These are phyloP conservation scores for Peniophora sp. DNA, from an alignment of 1,284 basidiomycete genomes.

Conservation along the genomic window DNA sequence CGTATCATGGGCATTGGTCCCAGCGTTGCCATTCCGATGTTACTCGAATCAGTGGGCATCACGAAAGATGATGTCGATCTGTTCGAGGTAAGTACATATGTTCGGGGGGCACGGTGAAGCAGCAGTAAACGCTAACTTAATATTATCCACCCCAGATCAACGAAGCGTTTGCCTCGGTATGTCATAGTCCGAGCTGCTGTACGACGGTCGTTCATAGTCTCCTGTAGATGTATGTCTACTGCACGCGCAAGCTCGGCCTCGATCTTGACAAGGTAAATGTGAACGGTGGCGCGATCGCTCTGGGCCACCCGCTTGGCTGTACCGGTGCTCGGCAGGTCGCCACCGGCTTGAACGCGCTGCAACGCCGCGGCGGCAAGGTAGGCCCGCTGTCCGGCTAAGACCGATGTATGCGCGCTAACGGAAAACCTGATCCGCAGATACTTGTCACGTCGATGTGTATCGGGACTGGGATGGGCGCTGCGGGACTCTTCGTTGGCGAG, in stretches of 20 bases:
- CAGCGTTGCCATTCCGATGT: constrained; percentile 62
- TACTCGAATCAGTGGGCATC: constrained; percentile 58
- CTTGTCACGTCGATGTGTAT: constrained; percentile 84
- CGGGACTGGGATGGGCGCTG: constrained; percentile 87
- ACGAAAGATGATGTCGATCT: constrained; percentile 70
- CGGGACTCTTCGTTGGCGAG: constrained; percentile 62
- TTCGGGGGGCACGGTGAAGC: too few species aligned
- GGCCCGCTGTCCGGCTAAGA: constrained; percentile 7
- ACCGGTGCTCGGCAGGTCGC: constrained; percentile 87
- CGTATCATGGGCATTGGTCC: constrained; percentile 85
- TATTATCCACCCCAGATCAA: constrained; percentile 59
- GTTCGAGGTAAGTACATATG: constrained; percentile 49
- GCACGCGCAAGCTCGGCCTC: constrained; percentile 67
- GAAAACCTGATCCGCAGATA: constrained; percentile 31
- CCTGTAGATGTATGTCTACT: constrained; percentile 67
- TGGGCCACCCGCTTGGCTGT: constrained; percentile 84
- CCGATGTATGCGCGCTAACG: neutral
- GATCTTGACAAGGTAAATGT: constrained; percentile 75
- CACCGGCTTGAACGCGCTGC: constrained; percentile 80
- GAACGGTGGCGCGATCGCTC: constrained; percentile 85
- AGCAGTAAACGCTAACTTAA: too few species aligned
- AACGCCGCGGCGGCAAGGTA: constrained; percentile 73
- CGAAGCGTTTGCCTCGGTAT: constrained; percentile 77
- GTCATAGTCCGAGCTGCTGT: too few species aligned
- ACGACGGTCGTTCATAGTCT: too few species aligned